Evolutionary conservation across 1,284 basidiomycete species (phyloP), one percentile per base, ranked within the genome.

Genomic region (Tremellales sp.): DNA sequence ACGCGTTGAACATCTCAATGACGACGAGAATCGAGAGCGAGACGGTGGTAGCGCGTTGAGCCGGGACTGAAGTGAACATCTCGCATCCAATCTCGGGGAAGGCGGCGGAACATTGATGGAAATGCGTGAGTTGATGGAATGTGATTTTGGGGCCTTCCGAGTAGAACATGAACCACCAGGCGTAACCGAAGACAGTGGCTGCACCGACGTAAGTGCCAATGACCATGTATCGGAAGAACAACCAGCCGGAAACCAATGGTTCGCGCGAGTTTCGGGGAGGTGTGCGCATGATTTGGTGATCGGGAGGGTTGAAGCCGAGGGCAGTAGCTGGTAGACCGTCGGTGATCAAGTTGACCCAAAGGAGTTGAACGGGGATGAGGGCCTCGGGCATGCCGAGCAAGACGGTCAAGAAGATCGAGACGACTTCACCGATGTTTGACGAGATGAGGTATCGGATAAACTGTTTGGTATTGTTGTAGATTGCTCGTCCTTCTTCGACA

Each of bases 1-100:
- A 91, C 19, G 94, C 94, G 77, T 98, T 98, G 78, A 97, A 92
- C 96, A 98, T 98, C 76, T 98, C 96, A 48, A 98, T 80, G n/a
- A 79, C 76, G 51, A 68, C 61, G 21, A 69, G 58, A 43, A 64
- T 94, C 22, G 91, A 94, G 36, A 98, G 78, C 57, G 89, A 92
- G 79, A 97, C 91, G 21, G 96, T 98, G 47, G 93, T 92, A 10
- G 91, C 92, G n/a, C 81, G 82, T 62, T 84, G 83, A 11, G 89
- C 77, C 80, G 89, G 84, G 54, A 81, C 81, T 67, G 91, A 86
- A 37, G 84, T 84, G 75, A 98, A 97, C 84, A 97, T 97, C 59
- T 83, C 80, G 72, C 94, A 98, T 26, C 92, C 92, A 61, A 97
- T 85, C 58, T 88, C 81, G 1, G 89, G 83, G 80, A 97, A 97